These are phyloP conservation scores for Lupinus albus DNA, from an alignment of 306 rosid species.

Conservation along the genomic window DNA sequence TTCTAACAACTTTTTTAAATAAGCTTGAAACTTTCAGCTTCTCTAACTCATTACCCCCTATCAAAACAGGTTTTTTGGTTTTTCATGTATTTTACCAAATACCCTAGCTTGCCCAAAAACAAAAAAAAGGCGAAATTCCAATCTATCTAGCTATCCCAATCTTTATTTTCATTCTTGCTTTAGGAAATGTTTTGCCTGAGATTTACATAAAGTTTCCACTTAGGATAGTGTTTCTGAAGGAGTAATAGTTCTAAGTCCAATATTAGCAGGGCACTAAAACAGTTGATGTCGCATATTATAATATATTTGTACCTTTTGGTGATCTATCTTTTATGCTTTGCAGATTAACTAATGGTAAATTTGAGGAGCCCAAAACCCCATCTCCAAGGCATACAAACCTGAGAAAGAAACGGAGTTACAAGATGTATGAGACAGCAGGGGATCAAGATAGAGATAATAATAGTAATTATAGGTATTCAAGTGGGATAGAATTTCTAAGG, in stretches of 20 bases:
- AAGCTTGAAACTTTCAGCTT: too few species aligned
- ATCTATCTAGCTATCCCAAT: background rate
- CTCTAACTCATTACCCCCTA: too few species aligned
- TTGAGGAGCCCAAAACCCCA: constrained; percentile 85
- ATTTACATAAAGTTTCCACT: constrained; percentile 4
- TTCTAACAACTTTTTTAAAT: too few species aligned
- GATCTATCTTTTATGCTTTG: constrained; percentile 39
- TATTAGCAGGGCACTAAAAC: constrained; percentile 11
- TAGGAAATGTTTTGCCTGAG: constrained; percentile 12
- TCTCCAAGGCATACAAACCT: constrained; percentile 68
- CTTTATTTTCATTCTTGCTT: constrained; percentile 9
- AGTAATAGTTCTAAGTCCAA: constrained; percentile 1
- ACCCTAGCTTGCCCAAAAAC: too few species aligned
- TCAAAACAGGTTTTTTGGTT: too few species aligned
- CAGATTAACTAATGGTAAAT: constrained; percentile 58
- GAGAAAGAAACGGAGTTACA: constrained; percentile 58
- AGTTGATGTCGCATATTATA: background rate
- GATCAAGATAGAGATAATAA: constrained; percentile 40
- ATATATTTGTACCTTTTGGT: constrained; percentile 21
- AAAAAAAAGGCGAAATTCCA: too few species aligned
- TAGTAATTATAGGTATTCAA: constrained; percentile 42
- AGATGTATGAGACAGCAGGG: constrained; percentile 34
- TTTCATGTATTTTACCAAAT: too few species aligned
- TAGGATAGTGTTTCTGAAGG: background rate
- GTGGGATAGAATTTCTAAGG: constrained; percentile 68